A percentile compares a stretch with the other conserved stretches of the same genome.
These are phyloP conservation scores for Ambrosia hybrid DNA, from an alignment of 140 eudicot genomes.

Conservation along the genomic window DNA sequence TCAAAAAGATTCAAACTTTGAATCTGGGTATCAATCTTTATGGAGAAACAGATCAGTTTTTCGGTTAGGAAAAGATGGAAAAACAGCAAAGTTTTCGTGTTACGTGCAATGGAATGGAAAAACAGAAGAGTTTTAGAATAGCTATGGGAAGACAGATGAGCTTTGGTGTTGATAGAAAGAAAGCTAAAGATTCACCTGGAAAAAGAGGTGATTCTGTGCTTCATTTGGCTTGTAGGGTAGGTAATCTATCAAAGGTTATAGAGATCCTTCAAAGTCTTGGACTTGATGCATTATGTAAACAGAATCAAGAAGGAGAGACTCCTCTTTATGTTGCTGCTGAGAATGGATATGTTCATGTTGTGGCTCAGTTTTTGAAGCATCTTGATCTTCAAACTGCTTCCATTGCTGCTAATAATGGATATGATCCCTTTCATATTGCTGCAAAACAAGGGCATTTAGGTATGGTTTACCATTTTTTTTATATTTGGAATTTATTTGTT, in stretches of 20 bases:
- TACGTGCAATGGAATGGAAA: slow-evolving; percentile 45
- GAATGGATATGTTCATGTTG: slow-evolving; percentile 76
- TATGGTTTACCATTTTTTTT: slow-evolving; percentile 22
- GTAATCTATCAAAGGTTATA: slow-evolving; percentile 60
- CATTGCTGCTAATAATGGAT: slow-evolving; percentile 84
- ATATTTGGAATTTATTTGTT: slow-evolving; percentile 11
- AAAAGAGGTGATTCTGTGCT: slow-evolving; percentile 81
- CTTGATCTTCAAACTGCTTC: slow-evolving; percentile 79
- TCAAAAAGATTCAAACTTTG: slow-evolving; percentile 21
- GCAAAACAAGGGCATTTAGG: slow-evolving; percentile 94
- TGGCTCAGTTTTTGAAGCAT: slow-evolving; percentile 72
- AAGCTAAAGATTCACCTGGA: slow-evolving; percentile 84
- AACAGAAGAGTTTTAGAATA: slow-evolving; percentile 49
- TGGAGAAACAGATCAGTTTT: slow-evolving; percentile 73
- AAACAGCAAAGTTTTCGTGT: slow-evolving; percentile 49
- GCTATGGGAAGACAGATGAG: slow-evolving; percentile 87
- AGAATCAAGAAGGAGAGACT: slow-evolving; percentile 91
- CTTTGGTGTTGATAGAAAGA: slow-evolving; percentile 71
- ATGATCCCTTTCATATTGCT: slow-evolving; percentile 88
- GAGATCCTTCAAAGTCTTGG: slow-evolving; percentile 67
- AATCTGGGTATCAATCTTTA: slow-evolving; percentile 25
- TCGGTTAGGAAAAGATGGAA: slow-evolving; percentile 41
- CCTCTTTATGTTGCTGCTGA: slow-evolving; percentile 86
- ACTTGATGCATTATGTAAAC: slow-evolving; percentile 55
- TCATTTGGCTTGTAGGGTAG: slow-evolving; percentile 85